phyloP scores from a whole-genome alignment of 2,329 filamentous ascomycete genomes.

The Talaromyces sp. region DNA sequence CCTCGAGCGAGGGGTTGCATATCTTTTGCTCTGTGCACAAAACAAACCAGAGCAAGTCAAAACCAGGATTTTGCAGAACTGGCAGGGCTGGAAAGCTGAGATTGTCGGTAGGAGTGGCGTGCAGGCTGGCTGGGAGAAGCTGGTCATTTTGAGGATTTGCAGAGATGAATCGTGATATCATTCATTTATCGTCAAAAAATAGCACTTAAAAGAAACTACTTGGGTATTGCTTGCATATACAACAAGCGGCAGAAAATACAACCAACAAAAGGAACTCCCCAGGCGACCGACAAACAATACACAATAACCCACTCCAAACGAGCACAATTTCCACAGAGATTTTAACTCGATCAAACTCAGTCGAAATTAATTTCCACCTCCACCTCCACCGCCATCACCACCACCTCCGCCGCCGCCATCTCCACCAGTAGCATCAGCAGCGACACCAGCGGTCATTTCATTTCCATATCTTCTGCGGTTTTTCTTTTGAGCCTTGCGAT shows the following conservation, averaged over 20 bases:
- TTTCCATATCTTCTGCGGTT: neutral
- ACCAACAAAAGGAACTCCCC: neutral
- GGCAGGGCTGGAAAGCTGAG: conserved; percentile 69
- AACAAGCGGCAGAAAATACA: neutral
- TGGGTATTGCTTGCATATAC: no score
- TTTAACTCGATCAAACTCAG: neutral
- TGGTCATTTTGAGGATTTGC: conserved; percentile 86
- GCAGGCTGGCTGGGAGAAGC: conserved; percentile 88
- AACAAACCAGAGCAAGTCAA: conserved; percentile 78
- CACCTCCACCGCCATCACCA: neutral
- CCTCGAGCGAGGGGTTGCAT: conserved; percentile 68
- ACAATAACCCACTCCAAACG: neutral
- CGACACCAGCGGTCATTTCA: neutral
- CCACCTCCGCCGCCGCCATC: neutral
- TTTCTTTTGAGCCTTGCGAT: neutral
- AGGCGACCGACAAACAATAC: neutral
- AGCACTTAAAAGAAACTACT: neutral
- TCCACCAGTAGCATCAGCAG: neutral
- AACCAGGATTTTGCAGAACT: conserved; percentile 49
- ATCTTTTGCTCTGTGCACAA: conserved; percentile 82
- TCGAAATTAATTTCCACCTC: neutral
- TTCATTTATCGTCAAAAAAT: neutral
- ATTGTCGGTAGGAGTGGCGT: conserved; percentile 78
- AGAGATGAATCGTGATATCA: conserved; percentile 29
- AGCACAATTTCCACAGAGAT: no score